Evolutionary conservation across 768 basidiomycete species (phyloP).

Genomic region (Mycena alexandri): DNA sequence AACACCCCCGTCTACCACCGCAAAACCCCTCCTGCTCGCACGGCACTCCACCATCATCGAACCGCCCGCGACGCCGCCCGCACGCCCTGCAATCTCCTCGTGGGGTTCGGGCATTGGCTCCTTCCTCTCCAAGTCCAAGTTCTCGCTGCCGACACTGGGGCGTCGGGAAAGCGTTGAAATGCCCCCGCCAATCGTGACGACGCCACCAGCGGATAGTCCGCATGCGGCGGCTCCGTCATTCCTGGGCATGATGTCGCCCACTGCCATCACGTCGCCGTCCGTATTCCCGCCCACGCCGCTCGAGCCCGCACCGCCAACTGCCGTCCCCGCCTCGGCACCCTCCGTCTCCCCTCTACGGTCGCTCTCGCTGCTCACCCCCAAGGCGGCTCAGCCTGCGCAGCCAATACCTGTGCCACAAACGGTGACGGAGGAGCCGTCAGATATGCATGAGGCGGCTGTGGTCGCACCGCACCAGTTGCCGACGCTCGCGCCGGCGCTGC

Average conservation of each 20-base stretch:
- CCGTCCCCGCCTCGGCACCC: slow-evolving; percentile 3
- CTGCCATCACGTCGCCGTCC: slow-evolving; percentile 27
- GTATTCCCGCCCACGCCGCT: slow-evolving; percentile 39
- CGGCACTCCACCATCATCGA: slow-evolving; percentile 35
- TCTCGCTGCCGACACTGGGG: slow-evolving; percentile 47
- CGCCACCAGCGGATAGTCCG: slow-evolving; percentile 33
- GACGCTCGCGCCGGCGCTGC: neutral
- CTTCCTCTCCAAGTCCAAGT: slow-evolving; percentile 58
- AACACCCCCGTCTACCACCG: slow-evolving; percentile 16
- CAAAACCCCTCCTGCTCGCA: slow-evolving; percentile 40
- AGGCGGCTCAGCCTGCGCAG: slow-evolving; percentile 7
- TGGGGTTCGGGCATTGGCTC: slow-evolving; percentile 64
- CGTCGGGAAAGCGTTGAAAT: slow-evolving; percentile 34
- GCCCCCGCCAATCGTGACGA: slow-evolving; percentile 38
- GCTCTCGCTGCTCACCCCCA: slow-evolving; percentile 30
- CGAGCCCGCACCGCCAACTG: slow-evolving; percentile 25
- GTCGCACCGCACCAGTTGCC: neutral
- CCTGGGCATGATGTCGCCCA: slow-evolving; percentile 29
- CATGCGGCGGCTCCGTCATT: slow-evolving; percentile 36
- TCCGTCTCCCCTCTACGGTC: slow-evolving; percentile 7
- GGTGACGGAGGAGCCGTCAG: slow-evolving; percentile 15
- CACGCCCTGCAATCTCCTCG: slow-evolving; percentile 51
- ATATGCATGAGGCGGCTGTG: neutral
- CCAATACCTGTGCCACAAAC: neutral
- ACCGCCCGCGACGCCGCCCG: slow-evolving; percentile 35